Percentiles rank a stretch among this genome's conserved stretches.
Evolutionary conservation across 805 yeast genomes (phyloP).

Genomic region (Candida yuanshanica): DNA sequence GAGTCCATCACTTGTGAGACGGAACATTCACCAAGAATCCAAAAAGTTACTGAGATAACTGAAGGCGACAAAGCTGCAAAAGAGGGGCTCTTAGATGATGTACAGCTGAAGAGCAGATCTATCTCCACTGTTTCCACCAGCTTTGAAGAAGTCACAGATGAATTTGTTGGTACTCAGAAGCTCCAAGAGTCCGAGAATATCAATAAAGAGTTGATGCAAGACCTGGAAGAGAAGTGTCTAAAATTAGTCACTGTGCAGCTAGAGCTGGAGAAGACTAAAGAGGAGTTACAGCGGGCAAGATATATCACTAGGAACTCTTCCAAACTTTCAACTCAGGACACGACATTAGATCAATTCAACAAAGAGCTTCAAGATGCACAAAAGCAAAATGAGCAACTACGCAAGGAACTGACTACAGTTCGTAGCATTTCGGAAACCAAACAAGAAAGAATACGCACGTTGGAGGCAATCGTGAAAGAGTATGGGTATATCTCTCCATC

Average conservation of each 20-base stretch:
- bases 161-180: slow-evolving; percentile 3
- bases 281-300: slow-evolving; percentile 18
- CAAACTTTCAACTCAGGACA: slow-evolving; percentile 36
- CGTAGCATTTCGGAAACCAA: slow-evolving; percentile 54
- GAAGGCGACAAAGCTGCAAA: background rate
- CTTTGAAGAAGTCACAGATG: background rate
- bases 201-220: slow-evolving; percentile 17
- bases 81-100: slow-evolving; percentile 2
- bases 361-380: slow-evolving; percentile 58
- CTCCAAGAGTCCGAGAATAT: slow-evolving; percentile 17
- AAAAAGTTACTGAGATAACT: background rate
- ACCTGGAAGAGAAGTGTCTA: slow-evolving; percentile 23
- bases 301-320: background rate
- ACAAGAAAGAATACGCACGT: slow-evolving; percentile 47
- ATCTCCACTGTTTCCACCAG: slow-evolving; percentile 13
- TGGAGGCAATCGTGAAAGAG: slow-evolving; percentile 45
- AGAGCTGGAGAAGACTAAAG: slow-evolving; percentile 34
- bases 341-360: slow-evolving; percentile 50
- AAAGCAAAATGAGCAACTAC: slow-evolving; percentile 50
- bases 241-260: slow-evolving; percentile 35
- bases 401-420: slow-evolving; percentile 49
- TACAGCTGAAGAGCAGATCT: slow-evolving; percentile 12
- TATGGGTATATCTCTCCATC: slow-evolving; percentile 30
- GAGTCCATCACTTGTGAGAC: slow-evolving; percentile 7
- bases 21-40: background rate